Evolutionary conservation across 2,329 filamentous ascomycete species (phyloP).

Genomic region (Setomelanomma holmii): DNA sequence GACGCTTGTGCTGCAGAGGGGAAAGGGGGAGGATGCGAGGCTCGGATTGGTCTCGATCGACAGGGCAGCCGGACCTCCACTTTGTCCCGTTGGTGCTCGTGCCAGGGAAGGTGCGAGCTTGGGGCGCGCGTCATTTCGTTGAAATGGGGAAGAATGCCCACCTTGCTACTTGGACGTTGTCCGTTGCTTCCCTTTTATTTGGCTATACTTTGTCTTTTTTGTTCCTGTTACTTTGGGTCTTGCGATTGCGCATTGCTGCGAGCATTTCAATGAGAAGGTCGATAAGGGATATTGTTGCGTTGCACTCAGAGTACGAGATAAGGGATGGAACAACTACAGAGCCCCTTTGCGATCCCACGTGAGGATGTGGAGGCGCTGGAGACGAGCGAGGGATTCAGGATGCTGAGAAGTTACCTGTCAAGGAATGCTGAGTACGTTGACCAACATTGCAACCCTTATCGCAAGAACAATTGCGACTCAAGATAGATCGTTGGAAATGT

Average conservation of each 20-base stretch:
- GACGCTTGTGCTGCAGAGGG: constrained; percentile 8
- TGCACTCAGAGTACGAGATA: constrained; percentile 3
- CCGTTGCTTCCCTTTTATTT: constrained; percentile 8
- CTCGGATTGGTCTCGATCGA: constrained; percentile 3
- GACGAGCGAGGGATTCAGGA: constrained; percentile 52
- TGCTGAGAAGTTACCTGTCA: constrained; percentile 53
- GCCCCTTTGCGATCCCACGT: constrained; percentile 53
- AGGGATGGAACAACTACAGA: constrained; percentile 27
- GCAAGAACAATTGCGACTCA: neutral
- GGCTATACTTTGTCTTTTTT: neutral
- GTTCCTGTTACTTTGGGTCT: too few species aligned
- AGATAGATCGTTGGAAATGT: neutral
- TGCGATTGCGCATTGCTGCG: too few species aligned
- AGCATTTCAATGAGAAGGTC: constrained; percentile 15
- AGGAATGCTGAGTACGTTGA: constrained; percentile 49
- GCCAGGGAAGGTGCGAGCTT: constrained; percentile 10
- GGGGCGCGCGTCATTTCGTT: constrained; percentile 23
- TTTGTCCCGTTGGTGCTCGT: neutral
- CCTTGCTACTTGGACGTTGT: neutral
- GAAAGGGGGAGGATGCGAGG: constrained; percentile 17
- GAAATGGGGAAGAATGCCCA: constrained; percentile 21
- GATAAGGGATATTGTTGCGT: constrained; percentile 8
- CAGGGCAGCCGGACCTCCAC: neutral
- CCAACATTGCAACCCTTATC: constrained; percentile 1
- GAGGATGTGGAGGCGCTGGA: constrained; percentile 51